phyloP scores from a whole-genome alignment of 768 basidiomycete species.

The Gelatoporia subvermispora region DNA sequence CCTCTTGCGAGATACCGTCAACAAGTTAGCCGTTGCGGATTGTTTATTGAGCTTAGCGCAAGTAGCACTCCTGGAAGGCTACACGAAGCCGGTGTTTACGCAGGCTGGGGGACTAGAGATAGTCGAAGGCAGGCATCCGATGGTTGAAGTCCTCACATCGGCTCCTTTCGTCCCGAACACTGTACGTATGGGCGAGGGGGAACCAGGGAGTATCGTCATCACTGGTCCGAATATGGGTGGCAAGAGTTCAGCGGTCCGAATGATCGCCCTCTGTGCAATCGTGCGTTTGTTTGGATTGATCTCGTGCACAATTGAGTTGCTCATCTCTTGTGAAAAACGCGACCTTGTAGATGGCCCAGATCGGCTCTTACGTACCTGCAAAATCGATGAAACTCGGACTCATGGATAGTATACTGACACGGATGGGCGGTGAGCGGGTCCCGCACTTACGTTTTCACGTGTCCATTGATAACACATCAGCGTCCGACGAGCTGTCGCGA shows the following conservation, averaged over 20 bases:
- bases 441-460: neutral
- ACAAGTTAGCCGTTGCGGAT: constrained; percentile 80
- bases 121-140: constrained; percentile 84
- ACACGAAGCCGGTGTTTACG: constrained; percentile 72
- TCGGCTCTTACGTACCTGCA: constrained; percentile 93
- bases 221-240: constrained; percentile 89
- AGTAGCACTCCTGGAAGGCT: constrained; percentile 71
- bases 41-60: constrained; percentile 82
- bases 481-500: constrained; percentile 80
- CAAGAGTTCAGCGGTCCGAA: constrained; percentile 80
- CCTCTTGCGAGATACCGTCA: constrained; percentile 66
- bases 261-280: constrained; percentile 70
- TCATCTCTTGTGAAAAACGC: neutral
- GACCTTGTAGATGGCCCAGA: constrained; percentile 58
- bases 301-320: neutral
- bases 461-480: constrained; percentile 31
- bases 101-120: constrained; percentile 68
- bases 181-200: constrained; percentile 53
- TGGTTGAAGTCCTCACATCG: constrained; percentile 74
- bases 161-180: constrained; percentile 88
- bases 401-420: constrained; percentile 78
- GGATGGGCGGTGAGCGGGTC: constrained; percentile 73
- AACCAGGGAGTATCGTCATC: constrained; percentile 59
- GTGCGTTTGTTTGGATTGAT: constrained; percentile 7
- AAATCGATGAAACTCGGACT: constrained; percentile 66